Evolutionary conservation across 139 green algal genomes (phyloP).

Genomic region (Micractinium conductrix): DNA sequence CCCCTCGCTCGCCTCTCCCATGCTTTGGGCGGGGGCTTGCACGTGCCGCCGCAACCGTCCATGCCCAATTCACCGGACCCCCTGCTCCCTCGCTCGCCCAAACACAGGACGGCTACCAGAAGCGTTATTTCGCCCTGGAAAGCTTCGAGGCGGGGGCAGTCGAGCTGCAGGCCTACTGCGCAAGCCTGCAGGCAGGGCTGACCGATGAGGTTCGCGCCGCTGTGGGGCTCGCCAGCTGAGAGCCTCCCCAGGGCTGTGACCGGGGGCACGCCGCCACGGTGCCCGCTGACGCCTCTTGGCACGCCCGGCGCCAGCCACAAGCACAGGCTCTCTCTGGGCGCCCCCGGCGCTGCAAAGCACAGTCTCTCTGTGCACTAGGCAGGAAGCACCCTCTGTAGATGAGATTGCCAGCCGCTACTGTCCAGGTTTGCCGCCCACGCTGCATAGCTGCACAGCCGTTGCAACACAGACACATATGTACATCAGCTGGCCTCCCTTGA

Average conservation of each 20-base stretch:
- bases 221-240: slow-evolving; percentile 6
- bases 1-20: no score
- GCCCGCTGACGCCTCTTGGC: no score
- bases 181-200: slow-evolving; percentile 12
- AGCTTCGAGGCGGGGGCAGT: slow-evolving; percentile 74
- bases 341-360: background rate
- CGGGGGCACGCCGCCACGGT: background rate
- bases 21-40: background rate
- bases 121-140: slow-evolving; percentile 81
- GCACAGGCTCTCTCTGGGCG: no score
- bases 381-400: background rate
- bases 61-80: background rate
- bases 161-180: slow-evolving; percentile 67
- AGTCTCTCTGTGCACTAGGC: background rate
- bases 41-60: no score
- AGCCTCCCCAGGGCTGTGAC: background rate
- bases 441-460: no score
- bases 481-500: no score
- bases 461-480: no score
- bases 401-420: background rate
- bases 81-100: background rate
- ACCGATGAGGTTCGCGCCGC: slow-evolving; percentile 24
- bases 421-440: background rate
- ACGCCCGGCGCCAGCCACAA: background rate
- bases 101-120: slow-evolving; percentile 70